Evolutionary conservation across 2,329 filamentous ascomycete species (phyloP), one percentile per base, ranked within the genome.

Genomic region (Pyrenophora graminea): DNA sequence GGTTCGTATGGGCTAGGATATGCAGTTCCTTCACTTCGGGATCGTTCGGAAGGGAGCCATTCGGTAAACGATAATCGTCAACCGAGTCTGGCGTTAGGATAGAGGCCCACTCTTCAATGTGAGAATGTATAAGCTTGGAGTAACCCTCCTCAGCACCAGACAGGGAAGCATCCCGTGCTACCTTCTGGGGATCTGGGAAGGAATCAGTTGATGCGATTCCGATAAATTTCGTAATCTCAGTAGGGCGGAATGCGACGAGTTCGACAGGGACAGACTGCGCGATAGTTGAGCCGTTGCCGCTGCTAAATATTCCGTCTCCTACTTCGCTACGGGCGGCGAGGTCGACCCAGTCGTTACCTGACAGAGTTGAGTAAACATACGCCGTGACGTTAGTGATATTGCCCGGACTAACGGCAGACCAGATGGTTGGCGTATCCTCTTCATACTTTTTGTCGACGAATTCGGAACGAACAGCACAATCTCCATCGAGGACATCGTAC

Each of bases 121-220:
- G 87, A 1, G 82, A 80, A 6, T 69, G 64, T 10, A 87, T 69
- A 1, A 85, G 76, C 1, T 69, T 66, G n/a, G 77, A 69, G 59
- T 82, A 90, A 0, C 87, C 87, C 25, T 72, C 72, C 4, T 71
- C 61, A 47, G 77, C 74, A 33, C 77, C 86, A 1, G 72, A 68
- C 5, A 75, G 63, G 0, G 82, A 83, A 2, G 85, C 85, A 5
- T 78, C 67, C 50, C 77, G 76, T 2, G 88, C 88, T 1, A 79
- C 76, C 2, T 68, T 61, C 50, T 81, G 74, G 0, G 87, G 82
- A 55, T 86, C 73, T 0, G 73, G 54, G 62, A 89, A 90, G 0
- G 85, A 86, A 68, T 90, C 88, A 0, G 81, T 82, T 1, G 87
- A 88, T 3, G 88, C 87, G 41, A 79, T 81, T 23, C 88, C 88